A percentile compares a stretch with the other conserved stretches of the same genome.
Evolutionary conservation across 169 alveolate species (phyloP).

Genomic region (Plasmodium gaboni): DNA sequence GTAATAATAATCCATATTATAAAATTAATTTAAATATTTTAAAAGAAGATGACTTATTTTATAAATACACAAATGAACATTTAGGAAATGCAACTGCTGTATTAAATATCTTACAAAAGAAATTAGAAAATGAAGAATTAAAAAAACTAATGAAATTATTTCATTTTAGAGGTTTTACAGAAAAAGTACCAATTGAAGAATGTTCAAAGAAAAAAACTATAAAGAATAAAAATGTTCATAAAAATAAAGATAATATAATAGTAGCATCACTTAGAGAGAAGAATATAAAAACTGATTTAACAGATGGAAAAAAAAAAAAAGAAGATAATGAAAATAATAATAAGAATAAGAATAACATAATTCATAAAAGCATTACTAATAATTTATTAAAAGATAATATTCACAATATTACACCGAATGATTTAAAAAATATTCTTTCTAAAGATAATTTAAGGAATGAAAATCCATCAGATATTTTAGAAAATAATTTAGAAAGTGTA

Average conservation of each 20-base stretch:
- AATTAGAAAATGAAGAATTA: constrained; percentile 30
- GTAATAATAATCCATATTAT: not conserved
- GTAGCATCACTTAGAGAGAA: not conserved
- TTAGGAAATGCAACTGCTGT: not conserved
- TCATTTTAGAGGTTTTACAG: constrained; percentile 7
- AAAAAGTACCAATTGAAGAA: not conserved
- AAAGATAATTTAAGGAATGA: constrained; percentile 1
- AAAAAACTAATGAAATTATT: constrained; percentile 24
- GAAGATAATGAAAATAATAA: not conserved
- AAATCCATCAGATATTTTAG: not conserved
- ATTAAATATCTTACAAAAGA: constrained; percentile 5
- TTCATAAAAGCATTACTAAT: no score
- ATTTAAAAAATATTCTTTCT: not conserved
- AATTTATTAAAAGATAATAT: no score
- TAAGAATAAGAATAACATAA: no score
- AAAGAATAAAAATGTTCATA: constrained; percentile 5
- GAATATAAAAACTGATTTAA: not conserved
- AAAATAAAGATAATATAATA: not conserved
- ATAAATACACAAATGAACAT: not conserved
- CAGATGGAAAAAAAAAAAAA: not conserved
- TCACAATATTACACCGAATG: not conserved
- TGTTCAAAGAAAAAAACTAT: not conserved
- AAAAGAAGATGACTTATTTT: constrained; percentile 31
- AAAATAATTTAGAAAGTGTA: constrained; percentile 33
- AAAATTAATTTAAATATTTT: constrained; percentile 33